A percentile compares a stretch with the other conserved stretches of the same genome.
These are phyloP conservation scores for Globisporangium carolinianum DNA, from an alignment of 352 stramenopile genomes.

Conservation along the genomic window DNA sequence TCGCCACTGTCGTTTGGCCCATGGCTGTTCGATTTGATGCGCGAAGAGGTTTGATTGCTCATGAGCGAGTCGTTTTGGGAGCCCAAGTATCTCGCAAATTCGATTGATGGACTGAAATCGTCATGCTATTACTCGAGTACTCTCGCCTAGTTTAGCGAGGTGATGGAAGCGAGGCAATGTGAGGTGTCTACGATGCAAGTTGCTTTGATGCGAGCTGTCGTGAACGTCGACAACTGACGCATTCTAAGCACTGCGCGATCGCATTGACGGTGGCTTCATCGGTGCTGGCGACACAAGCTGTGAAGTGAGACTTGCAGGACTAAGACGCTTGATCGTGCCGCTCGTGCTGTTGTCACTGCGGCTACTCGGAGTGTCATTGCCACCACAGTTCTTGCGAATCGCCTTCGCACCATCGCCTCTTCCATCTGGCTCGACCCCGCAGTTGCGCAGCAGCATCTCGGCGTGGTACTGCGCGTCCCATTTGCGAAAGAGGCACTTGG, in stretches of 20 bases:
- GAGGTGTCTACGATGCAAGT: no score
- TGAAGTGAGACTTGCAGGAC: no score
- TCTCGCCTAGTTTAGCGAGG: not conserved
- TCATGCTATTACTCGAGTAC: not conserved
- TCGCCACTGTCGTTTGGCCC: no score
- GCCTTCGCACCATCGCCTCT: not conserved
- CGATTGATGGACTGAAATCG: no score
- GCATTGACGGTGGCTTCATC: no score
- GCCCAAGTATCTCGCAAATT: no score
- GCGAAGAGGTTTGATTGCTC: not conserved
- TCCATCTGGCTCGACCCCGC: slow-evolving; percentile 24
- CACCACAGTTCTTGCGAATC: not conserved
- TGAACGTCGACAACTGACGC: no score
- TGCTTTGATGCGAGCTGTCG: no score
- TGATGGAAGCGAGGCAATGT: no score
- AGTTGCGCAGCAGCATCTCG: slow-evolving; percentile 41
- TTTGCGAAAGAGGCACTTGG: slow-evolving; percentile 48
- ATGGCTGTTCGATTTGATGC: not conserved
- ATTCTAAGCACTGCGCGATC: no score
- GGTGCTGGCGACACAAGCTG: no score
- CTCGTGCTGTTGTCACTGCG: not conserved
- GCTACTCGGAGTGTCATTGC: not conserved
- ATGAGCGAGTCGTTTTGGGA: not conserved
- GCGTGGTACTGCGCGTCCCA: slow-evolving; percentile 38
- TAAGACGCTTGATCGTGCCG: no score